Evolutionary conservation across 2,329 filamentous ascomycete species (phyloP), one percentile per base, ranked within the genome.

Genomic region (Trichocomaceae sp.): DNA sequence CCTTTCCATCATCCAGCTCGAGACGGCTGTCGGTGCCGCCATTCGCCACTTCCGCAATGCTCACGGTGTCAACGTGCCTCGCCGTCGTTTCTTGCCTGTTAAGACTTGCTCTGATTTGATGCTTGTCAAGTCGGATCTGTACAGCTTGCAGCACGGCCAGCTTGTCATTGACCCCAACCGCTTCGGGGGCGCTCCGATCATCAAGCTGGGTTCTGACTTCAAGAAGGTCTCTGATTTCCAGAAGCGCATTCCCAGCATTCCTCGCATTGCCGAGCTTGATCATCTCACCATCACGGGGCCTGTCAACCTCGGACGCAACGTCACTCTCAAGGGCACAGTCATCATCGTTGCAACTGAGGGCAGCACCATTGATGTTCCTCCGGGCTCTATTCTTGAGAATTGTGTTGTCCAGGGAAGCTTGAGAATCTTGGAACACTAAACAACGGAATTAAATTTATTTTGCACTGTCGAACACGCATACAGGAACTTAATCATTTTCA

Each of bases 101-200:
- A 99, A 99, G 88, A 99, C 93, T 20, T 99, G 92, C 83, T 99
- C 93, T 52, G 93, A 99, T 72, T 82, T 99, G 62, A 95, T 99
- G 90, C 87, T 99, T 59, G 93, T 99, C 83, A 99, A 99, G 84
- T 97, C 93, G 23, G 93, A 99, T 70, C 83, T 99, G 58, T 99
- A 99, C 84, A 95, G 90, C 9, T 84, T 99, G 65, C 93, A 96
- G 84, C 93, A 99, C 78, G 93, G 93, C 63, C 92, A 97, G 80
- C 84, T 99, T 62, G 84, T 96, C 71, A 95, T 99, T 78, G 95
- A 95, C 82, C 85, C 90, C 63, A 91, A 86, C 79, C 90, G 93
- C 64, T 97, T 99, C 75, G 93, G 93, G 62, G 91, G 93, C 64
- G 92, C 93, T 48, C 93, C 93, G 55, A 83, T 99, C 64, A 99